phyloP scores from a whole-genome alignment of 768 basidiomycete species.

The Boletus insuetus region DNA sequence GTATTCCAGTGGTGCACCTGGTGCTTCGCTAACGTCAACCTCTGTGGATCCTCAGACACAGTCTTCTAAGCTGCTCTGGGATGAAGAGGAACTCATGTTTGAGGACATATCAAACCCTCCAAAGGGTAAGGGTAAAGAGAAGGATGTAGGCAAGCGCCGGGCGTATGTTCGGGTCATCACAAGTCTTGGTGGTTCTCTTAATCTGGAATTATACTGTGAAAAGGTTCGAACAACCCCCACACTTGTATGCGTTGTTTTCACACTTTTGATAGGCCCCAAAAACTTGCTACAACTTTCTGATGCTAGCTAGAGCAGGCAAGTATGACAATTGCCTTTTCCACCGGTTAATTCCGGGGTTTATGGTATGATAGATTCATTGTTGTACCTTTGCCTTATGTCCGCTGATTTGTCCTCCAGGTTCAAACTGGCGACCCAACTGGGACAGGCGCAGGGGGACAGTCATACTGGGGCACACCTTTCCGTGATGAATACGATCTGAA shows the following conservation, averaged over 20 bases:
- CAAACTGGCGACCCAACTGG: conserved; percentile 98
- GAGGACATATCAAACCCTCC: conserved; percentile 80
- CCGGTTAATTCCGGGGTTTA: conserved; percentile 90
- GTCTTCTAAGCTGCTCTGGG: conserved; percentile 84
- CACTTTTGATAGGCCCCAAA: conserved; percentile 73
- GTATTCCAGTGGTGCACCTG: conserved; percentile 84
- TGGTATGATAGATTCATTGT: conserved; percentile 51
- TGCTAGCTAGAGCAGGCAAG: conserved; percentile 87
- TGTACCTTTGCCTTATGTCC: not conserved
- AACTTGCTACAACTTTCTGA: conserved; percentile 97
- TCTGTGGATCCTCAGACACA: conserved; percentile 73
- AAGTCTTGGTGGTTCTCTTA: conserved; percentile 84
- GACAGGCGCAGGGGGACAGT: conserved; percentile 90
- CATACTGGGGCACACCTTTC: conserved; percentile 94
- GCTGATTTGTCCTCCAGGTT: conserved; percentile 48
- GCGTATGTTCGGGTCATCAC: conserved; percentile 97
- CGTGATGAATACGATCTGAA: conserved; percentile 90
- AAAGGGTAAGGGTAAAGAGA: conserved; percentile 90
- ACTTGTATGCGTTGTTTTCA: not conserved
- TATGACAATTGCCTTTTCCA: conserved; percentile 92
- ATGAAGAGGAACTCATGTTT: conserved; percentile 99
- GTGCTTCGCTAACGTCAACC: conserved; percentile 93
- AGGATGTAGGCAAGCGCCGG: conserved; percentile 85
- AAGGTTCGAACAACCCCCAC: conserved; percentile 50
- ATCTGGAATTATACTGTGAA: conserved; percentile 84